Percentiles rank a stretch among this genome's conserved stretches.
Conservation (phyloP, 2,329 filamentous ascomycete species). For the Amesomyces nigricolor region DNA sequence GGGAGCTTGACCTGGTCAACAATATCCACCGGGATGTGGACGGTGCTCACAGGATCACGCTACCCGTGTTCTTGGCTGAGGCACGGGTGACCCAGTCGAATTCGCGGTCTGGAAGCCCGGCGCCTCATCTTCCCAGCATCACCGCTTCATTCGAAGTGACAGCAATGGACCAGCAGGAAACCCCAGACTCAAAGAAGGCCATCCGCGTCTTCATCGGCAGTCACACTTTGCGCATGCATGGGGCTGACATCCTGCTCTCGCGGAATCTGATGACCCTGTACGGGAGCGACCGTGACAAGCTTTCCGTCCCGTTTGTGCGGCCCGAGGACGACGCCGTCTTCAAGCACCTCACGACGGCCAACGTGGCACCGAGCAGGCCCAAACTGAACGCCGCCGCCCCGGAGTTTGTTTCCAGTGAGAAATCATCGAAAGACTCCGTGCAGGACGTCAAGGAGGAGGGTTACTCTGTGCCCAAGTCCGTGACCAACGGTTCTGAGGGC, state of each 20-base stretch:
- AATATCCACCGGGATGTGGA: conserved; percentile 61
- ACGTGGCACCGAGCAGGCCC: conserved; percentile 48
- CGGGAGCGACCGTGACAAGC: conserved; percentile 77
- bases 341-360: conserved; percentile 65
- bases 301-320: conserved; percentile 85
- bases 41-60: conserved; percentile 61
- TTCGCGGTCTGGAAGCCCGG: conserved; percentile 65
- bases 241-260: conserved; percentile 86
- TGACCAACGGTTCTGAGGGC: conserved; percentile 28
- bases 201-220: conserved; percentile 89
- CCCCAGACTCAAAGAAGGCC: conserved; percentile 48
- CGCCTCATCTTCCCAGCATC: conserved; percentile 75
- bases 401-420: conserved; percentile 37
- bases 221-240: conserved; percentile 78
- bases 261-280: conserved; percentile 84
- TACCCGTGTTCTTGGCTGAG: conserved; percentile 86
- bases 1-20: conserved; percentile 64
- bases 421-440: conserved; percentile 18
- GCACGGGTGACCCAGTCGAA: conserved; percentile 74
- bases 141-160: conserved; percentile 72
- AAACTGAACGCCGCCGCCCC: conserved; percentile 52
- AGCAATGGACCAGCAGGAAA: conserved; percentile 49
- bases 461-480: conserved; percentile 26
- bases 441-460: conserved; percentile 22
- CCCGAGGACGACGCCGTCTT: conserved; percentile 82